A percentile compares a stretch with the other conserved stretches of the same genome.
These are phyloP conservation scores for Trichoderma orchidacearum DNA, from an alignment of 495 filamentous ascomycete species.

Conservation along the genomic window DNA sequence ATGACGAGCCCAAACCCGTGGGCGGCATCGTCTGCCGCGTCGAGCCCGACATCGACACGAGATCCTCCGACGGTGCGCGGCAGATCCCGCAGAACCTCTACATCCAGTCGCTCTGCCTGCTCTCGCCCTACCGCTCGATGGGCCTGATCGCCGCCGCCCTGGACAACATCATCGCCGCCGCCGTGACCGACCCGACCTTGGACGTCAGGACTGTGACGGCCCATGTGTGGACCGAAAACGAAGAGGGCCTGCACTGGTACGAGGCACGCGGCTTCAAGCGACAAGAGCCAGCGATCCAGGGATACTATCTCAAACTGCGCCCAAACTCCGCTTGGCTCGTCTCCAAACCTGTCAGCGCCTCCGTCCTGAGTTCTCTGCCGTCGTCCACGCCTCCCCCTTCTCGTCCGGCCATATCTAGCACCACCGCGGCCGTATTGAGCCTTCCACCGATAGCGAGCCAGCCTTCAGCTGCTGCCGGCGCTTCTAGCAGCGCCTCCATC, in stretches of 20 bases:
- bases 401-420: slow-evolving; percentile 4
- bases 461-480: not conserved
- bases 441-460: slow-evolving; percentile 6
- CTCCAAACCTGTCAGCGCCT: slow-evolving; percentile 22
- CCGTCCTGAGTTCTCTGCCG: not conserved
- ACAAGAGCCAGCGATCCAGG: slow-evolving; percentile 38
- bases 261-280: slow-evolving; percentile 57
- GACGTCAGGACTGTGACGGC: slow-evolving; percentile 50
- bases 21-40: slow-evolving; percentile 77
- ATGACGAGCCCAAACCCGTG: slow-evolving; percentile 44
- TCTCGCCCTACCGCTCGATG: slow-evolving; percentile 67
- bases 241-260: slow-evolving; percentile 83
- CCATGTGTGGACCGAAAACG: slow-evolving; percentile 90
- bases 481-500: not conserved
- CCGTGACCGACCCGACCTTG: slow-evolving; percentile 19
- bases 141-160: slow-evolving; percentile 72
- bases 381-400: not conserved
- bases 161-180: slow-evolving; percentile 33
- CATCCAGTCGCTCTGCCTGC: slow-evolving; percentile 72
- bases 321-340: slow-evolving; percentile 73
- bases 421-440: slow-evolving; percentile 19
- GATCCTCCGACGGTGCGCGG: slow-evolving; percentile 7
- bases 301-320: slow-evolving; percentile 76
- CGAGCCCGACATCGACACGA: slow-evolving; percentile 29
- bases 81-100: slow-evolving; percentile 45